A percentile compares a stretch with the other conserved stretches of the same genome.
phyloP scores from a whole-genome alignment of 306 rosid genomes.

The Quercus dentata region DNA sequence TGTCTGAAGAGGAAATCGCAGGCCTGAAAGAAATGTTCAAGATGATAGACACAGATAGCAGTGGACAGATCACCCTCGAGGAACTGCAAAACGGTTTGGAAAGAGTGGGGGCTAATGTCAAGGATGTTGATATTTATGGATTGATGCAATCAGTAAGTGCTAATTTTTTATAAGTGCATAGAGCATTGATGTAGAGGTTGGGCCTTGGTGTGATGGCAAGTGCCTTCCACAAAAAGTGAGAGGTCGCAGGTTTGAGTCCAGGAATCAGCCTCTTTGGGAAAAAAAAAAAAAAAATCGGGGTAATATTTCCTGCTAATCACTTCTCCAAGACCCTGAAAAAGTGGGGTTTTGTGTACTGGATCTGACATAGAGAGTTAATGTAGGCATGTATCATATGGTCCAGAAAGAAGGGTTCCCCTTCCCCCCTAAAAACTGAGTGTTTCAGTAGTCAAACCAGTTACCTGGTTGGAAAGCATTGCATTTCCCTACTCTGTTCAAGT shows the following conservation, averaged over 20 bases:
- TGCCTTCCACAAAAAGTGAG: neutral
- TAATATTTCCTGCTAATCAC: too few relatives aligned
- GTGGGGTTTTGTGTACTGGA: too few relatives aligned
- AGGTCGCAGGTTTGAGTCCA: too few relatives aligned
- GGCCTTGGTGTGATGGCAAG: neutral
- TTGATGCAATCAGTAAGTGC: constrained; percentile 83
- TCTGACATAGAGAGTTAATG: neutral
- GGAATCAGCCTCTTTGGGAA: too few relatives aligned
- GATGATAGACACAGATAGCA: constrained; percentile 86
- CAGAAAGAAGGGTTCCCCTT: neutral
- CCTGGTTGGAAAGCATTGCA: neutral
- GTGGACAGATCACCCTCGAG: constrained; percentile 87
- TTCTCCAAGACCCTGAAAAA: too few relatives aligned
- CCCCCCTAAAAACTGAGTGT: too few relatives aligned
- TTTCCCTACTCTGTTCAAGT: neutral
- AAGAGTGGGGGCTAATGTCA: constrained; percentile 70
- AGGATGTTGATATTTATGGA: constrained; percentile 79
- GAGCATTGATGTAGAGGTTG: neutral
- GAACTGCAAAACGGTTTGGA: constrained; percentile 85
- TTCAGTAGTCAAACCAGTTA: neutral
- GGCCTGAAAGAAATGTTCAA: constrained; percentile 93
- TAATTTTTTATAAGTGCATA: constrained; percentile 7
- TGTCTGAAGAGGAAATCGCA: constrained; percentile 94
- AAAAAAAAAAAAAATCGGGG: rapidly evolving
- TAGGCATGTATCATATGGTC: constrained; percentile 2